These are phyloP conservation scores for Amanita thiersii DNA, from an alignment of 768 basidiomycete species.

Conservation along the genomic window DNA sequence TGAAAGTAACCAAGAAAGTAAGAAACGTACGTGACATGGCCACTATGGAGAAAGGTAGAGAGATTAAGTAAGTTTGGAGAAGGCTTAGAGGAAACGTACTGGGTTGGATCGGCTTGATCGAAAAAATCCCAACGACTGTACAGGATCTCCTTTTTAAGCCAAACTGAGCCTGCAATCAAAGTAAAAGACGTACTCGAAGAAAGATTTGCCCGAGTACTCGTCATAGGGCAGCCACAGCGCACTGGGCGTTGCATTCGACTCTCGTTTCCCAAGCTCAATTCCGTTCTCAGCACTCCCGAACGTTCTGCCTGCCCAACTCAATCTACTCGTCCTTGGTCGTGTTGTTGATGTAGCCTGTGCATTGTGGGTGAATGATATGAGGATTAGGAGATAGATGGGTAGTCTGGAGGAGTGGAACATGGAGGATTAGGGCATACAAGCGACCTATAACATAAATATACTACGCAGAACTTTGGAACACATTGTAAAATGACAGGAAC, in stretches of 20 bases:
- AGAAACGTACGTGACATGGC: conserved; percentile 56
- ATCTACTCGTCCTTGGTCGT: not conserved
- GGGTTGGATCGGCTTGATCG: conserved; percentile 55
- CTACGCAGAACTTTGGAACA: too few relatives aligned
- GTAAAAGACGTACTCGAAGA: conserved; percentile 54
- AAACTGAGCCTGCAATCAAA: conserved; percentile 3
- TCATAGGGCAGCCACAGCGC: conserved; percentile 64
- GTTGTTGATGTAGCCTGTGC: not conserved
- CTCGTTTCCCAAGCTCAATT: conserved; percentile 12
- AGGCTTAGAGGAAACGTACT: conserved; percentile 30
- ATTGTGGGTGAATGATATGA: not conserved
- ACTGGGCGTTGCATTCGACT: conserved; percentile 33
- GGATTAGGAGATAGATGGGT: conserved; percentile 2
- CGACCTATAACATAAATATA: conserved; percentile 2
- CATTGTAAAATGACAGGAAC: too few relatives aligned
- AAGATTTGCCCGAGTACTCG: conserved; percentile 54
- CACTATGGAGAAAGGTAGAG: conserved; percentile 35
- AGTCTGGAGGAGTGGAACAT: conserved; percentile 1
- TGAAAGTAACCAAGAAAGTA: not conserved
- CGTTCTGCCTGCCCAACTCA: not conserved
- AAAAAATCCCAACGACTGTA: conserved; percentile 53
- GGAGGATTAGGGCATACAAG: not conserved
- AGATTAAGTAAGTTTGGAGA: conserved; percentile 11
- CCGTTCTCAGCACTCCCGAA: not conserved
- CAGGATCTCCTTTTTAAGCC: conserved; percentile 5